Conservation (phyloP, 1,284 basidiomycete genomes). For the Boletellus sp. region DNA sequence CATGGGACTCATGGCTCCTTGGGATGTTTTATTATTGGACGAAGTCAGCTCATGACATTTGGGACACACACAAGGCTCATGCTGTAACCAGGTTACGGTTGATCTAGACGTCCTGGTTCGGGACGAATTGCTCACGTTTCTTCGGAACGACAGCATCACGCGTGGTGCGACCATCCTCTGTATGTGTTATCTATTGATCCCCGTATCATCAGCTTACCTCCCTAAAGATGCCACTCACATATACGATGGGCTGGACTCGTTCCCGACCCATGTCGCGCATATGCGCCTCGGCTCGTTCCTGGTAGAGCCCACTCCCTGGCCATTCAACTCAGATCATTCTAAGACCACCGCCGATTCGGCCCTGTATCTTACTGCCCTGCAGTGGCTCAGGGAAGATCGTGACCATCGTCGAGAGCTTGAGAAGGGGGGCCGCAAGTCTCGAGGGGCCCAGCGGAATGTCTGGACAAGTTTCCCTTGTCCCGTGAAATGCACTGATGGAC, state of each 20-base stretch:
- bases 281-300: conserved; percentile 81
- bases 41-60: conserved; percentile 53
- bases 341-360: conserved; percentile 24
- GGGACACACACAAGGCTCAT: conserved; percentile 3
- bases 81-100: conserved; percentile 74
- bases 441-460: conserved; percentile 70
- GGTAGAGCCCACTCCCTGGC: conserved; percentile 67
- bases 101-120: conserved; percentile 98
- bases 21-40: conserved; percentile 91
- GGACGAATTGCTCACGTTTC: conserved; percentile 84
- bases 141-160: conserved; percentile 77
- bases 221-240: conserved; percentile 88
- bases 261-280: conserved; percentile 89
- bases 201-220: conserved; percentile 9
- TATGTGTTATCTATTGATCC: conserved; percentile 35
- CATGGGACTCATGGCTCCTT: conserved; percentile 95
- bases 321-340: conserved; percentile 29
- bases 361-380: conserved; percentile 72
- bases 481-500: conserved; percentile 3
- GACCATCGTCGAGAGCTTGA: conserved; percentile 58
- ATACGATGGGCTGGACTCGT: conserved; percentile 83
- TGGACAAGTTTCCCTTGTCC: conserved; percentile 15
- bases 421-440: conserved; percentile 54
- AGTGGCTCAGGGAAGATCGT: conserved; percentile 85
- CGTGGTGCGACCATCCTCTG: conserved; percentile 90